Evolutionary conservation across 2,329 filamentous ascomycete genomes (phyloP).

Genomic region (Claviceps purpurea): DNA sequence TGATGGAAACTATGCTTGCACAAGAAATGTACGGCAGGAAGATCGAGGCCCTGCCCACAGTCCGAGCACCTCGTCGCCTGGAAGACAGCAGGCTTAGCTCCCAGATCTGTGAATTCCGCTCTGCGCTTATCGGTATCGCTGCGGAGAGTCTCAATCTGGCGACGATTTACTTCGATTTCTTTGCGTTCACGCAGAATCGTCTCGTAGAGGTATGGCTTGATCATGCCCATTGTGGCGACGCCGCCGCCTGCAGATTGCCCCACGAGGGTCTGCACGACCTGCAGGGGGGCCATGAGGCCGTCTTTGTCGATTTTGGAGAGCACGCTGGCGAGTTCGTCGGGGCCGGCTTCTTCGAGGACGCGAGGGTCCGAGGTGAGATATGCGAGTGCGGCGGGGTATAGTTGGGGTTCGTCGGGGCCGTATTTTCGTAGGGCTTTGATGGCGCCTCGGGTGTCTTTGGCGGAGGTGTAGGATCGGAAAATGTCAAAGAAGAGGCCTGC

Average conservation of each 20-base stretch:
- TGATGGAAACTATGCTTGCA: constrained; percentile 98
- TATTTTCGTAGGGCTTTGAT: constrained; percentile 87
- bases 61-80: constrained; percentile 78
- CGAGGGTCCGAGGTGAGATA: constrained; percentile 82
- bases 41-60: constrained; percentile 64
- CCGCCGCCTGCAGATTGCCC: constrained; percentile 33
- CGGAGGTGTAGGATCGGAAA: constrained; percentile 87
- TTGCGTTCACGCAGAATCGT: constrained; percentile 81
- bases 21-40: constrained; percentile 88
- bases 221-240: constrained; percentile 93
- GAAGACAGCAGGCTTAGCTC: constrained; percentile 73
- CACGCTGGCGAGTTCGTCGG: constrained; percentile 66
- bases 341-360: constrained; percentile 72
- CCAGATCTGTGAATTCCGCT: constrained; percentile 63
- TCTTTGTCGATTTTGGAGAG: constrained; percentile 80
- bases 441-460: constrained; percentile 80
- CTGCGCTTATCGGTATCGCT: constrained; percentile 70
- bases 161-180: constrained; percentile 69
- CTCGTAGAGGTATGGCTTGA: constrained; percentile 80
- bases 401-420: constrained; percentile 74
- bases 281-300: constrained; percentile 84
- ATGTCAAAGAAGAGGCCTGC: constrained; percentile 88
- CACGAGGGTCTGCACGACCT: constrained; percentile 88
- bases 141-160: constrained; percentile 71
- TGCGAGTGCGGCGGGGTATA: constrained; percentile 83